phyloP scores from a whole-genome alignment of 768 basidiomycete species.

The Imleria badia region DNA sequence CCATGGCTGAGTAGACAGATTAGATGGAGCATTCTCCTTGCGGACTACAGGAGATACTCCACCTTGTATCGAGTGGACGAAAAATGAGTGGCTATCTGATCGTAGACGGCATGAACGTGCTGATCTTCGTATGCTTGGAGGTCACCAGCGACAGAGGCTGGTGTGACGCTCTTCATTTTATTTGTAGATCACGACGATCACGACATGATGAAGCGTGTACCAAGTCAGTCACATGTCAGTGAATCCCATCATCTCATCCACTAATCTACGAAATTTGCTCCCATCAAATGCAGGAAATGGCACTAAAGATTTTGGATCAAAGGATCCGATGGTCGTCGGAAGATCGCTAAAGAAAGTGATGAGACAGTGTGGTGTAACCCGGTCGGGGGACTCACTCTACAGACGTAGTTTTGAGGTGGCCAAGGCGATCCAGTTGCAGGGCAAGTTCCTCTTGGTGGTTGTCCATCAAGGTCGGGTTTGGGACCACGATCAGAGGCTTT shows the following conservation, averaged over 20 bases:
- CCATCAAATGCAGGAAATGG: constrained; percentile 72
- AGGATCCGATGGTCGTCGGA: constrained; percentile 48
- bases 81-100: constrained; percentile 84
- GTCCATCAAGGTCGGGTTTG: constrained; percentile 85
- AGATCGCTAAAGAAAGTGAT: constrained; percentile 45
- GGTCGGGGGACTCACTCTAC: constrained; percentile 48
- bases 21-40: not conserved
- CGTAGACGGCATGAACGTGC: constrained; percentile 84
- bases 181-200: not conserved
- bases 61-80: constrained; percentile 90
- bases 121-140: constrained; percentile 62
- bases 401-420: constrained; percentile 57
- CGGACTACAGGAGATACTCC: not conserved
- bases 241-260: constrained; percentile 84
- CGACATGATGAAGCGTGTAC: constrained; percentile 4
- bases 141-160: constrained; percentile 46
- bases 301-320: constrained; percentile 44
- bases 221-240: constrained; percentile 25
- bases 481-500: constrained; percentile 82
- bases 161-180: constrained; percentile 34
- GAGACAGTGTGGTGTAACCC: not conserved
- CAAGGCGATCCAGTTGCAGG: constrained; percentile 53
- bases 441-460: constrained; percentile 95
- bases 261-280: constrained; percentile 58
- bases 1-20: constrained; percentile 64